Base-by-base conservation (phyloP, 768 basidiomycete species). In the Sistotremastrum suecicum region DNA sequence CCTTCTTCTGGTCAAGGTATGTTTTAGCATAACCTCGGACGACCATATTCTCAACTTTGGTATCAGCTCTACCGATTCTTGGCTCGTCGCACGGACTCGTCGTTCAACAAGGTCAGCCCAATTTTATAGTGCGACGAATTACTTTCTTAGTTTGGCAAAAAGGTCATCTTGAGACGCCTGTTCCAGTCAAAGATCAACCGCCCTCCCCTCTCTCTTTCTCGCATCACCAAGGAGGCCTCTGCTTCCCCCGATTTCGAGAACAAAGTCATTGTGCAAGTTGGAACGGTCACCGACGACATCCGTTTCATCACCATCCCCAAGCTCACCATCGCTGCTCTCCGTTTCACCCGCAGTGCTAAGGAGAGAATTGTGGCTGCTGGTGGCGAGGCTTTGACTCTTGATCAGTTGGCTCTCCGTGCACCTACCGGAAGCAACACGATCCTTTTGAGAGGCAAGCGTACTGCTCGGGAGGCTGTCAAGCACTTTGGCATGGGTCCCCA, bases 401-500 rank as follows among this genome's bases (percentile, higher is more conserved):
- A 99, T 64, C 90, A 97, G 67, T 86, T 99, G 50, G 95, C 95
- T 43, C 66, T 91, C 56, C 79, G 95, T 53, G 79, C 91, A 47
- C 95, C 95, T 28, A 94, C 87, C 37, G 95, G 95, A 50, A 72
- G 85, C 50, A 94, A 94, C 78, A 98, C 95, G 47, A 74, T 99
- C 51, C 69, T 98, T 57, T 70, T 99, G 56, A 75, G 94, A 52
- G 95, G 94, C 55, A 82, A 85, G 69, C 82, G 81, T 77, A 95
- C 80, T 65, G 73, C 85, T 48, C 80, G 95, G 53, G 95, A 98
- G 67, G 86, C 91, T 43, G 79, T 85, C 72, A 91, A 88, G 66
- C 94, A 98, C 77, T 97, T 97, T 64, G 94, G 94, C 67, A 88
- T 88, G 86, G 88, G 82, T 69, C 91, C 91, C 47, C 88, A 92